Conservation (phyloP, 2,329 filamentous ascomycete genomes). For the Pseudocercospora fuligena region DNA sequence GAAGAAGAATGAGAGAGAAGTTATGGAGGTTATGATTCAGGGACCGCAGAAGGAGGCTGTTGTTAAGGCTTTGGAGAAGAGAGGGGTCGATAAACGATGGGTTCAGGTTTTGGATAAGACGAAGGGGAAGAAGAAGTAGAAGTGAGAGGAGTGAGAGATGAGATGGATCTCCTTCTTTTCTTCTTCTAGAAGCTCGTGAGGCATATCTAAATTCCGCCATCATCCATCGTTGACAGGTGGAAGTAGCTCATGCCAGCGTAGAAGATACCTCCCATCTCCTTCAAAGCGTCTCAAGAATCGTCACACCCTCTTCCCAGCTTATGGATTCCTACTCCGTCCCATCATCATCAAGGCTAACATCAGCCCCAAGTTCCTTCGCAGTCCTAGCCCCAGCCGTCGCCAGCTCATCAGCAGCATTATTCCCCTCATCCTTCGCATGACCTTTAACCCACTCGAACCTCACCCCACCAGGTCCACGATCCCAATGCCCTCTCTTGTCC, state of each 20-base stretch:
- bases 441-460: conserved; percentile 90
- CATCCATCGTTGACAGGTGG: too few species aligned
- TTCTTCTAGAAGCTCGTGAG: too few species aligned
- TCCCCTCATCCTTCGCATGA: conserved; percentile 73
- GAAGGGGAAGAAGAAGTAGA: conserved; percentile 63
- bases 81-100: conserved; percentile 64
- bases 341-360: conserved; percentile 19
- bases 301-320: neutral
- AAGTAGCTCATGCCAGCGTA: neutral
- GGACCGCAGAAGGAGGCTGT: conserved; percentile 68
- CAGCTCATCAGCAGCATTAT: conserved; percentile 77
- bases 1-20: conserved; percentile 64
- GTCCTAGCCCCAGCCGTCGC: conserved; percentile 69
- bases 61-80: conserved; percentile 62
- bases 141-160: neutral
- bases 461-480: conserved; percentile 41
- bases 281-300: neutral
- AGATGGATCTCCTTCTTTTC: neutral
- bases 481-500: conserved; percentile 38
- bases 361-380: conserved; percentile 37
- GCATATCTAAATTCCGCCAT: too few species aligned
- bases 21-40: conserved; percentile 71
- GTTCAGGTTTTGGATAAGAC: conserved; percentile 70
- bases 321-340: neutral
- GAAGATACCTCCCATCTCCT: neutral